Percentiles rank a stretch among this genome's conserved stretches.
phyloP scores from a whole-genome alignment of 2,329 filamentous ascomycete species.

The Claviceps pazoutovae region DNA sequence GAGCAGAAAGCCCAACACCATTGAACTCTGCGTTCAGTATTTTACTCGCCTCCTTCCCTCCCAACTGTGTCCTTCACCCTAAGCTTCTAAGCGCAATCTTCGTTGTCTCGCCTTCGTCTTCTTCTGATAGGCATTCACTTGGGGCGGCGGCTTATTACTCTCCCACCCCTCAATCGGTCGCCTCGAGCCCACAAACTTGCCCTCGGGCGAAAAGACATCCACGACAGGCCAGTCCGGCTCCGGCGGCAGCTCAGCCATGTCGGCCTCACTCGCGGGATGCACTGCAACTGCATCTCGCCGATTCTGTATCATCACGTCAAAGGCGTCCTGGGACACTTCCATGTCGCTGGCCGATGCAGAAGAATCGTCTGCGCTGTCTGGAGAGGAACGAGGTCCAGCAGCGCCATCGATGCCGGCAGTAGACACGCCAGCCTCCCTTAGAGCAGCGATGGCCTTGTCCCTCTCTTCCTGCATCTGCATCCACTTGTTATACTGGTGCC shows the following conservation, averaged over 20 bases:
- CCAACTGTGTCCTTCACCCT: no score
- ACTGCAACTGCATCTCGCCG: conserved; percentile 10
- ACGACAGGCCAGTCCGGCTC: conserved; percentile 50
- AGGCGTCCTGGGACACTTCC: conserved; percentile 9
- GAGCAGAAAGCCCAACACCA: no score
- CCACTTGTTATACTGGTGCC: conserved; percentile 25
- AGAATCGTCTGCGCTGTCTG: conserved; percentile 1
- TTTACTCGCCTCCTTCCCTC: no score
- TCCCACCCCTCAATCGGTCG: conserved; percentile 59
- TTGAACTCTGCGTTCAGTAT: no score
- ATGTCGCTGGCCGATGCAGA: neutral
- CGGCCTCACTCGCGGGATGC: neutral
- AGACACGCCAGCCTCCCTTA: neutral
- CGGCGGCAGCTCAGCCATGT: neutral
- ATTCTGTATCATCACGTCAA: conserved; percentile 14
- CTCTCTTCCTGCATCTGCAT: conserved; percentile 7
- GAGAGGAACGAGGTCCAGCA: neutral
- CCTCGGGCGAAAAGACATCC: conserved; percentile 75
- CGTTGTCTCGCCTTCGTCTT: conserved; percentile 21
- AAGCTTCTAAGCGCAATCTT: no score
- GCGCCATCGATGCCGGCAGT: neutral
- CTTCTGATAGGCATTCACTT: conserved; percentile 26
- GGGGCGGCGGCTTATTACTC: conserved; percentile 41
- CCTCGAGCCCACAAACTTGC: conserved; percentile 59
- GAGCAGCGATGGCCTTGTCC: conserved; percentile 10